phyloP scores from a whole-genome alignment of 345 rosid species.

The Brassica carinata region DNA sequence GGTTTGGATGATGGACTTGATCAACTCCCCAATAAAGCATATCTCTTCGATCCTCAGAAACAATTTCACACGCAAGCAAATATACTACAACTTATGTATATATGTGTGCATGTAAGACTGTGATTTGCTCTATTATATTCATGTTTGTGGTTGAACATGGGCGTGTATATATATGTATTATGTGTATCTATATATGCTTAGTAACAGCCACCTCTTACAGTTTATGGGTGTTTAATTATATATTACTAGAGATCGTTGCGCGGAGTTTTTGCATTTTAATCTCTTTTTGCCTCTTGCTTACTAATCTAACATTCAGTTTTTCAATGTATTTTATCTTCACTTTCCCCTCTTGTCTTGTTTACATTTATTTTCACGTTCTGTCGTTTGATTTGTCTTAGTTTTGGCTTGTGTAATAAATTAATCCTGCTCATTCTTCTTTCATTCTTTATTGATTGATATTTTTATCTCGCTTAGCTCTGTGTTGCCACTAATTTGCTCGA shows the following conservation, averaged over 20 bases:
- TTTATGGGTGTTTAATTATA: slow-evolving; percentile 18
- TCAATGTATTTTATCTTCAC: no score
- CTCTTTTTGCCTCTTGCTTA: no score
- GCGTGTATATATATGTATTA: not conserved
- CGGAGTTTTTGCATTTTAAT: no score
- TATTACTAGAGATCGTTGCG: not conserved
- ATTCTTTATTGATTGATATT: no score
- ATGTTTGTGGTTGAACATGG: slow-evolving; percentile 26
- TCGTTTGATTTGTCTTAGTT: no score
- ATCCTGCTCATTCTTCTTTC: no score
- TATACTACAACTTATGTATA: not conserved
- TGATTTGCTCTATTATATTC: slow-evolving; percentile 28
- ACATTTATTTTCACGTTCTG: no score
- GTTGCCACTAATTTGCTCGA: no score
- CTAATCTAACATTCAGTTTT: no score
- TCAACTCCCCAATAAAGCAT: slow-evolving; percentile 54
- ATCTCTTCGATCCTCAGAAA: slow-evolving; percentile 21
- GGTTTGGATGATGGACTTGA: slow-evolving; percentile 30
- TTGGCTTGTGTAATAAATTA: no score
- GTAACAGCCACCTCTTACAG: slow-evolving; percentile 11
- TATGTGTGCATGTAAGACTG: not conserved
- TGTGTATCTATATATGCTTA: slow-evolving; percentile 1
- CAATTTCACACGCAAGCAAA: slow-evolving; percentile 12
- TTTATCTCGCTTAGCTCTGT: no score
- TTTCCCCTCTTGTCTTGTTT: no score